Conservation (phyloP, 805 yeast species). For the Kodamaea hsintzibuensis region DNA sequence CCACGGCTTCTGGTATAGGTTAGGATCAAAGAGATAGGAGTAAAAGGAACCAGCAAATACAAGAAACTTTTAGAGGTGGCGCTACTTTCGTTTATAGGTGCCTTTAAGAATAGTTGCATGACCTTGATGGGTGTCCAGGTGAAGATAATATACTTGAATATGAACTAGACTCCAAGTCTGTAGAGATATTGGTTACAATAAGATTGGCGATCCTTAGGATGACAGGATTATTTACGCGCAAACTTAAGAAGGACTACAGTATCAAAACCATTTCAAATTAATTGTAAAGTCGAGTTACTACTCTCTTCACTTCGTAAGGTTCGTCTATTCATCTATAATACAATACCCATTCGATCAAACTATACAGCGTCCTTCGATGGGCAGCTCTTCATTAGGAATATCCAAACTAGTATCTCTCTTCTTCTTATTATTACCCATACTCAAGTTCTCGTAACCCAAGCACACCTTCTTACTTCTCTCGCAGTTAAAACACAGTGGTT, state of each 20-base stretch:
- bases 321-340: neutral
- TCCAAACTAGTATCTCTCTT: constrained; percentile 5
- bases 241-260: too few relatives aligned
- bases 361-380: constrained; percentile 5
- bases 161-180: too few relatives aligned
- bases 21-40: too few relatives aligned
- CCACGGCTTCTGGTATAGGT: neutral
- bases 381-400: neutral
- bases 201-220: too few relatives aligned
- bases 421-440: constrained; percentile 2
- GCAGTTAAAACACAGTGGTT: constrained; percentile 69
- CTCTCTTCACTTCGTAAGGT: neutral
- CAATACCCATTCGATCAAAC: constrained; percentile 5
- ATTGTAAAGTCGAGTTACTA: neutral
- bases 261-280: neutral
- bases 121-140: too few relatives aligned
- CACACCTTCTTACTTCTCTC: constrained; percentile 64
- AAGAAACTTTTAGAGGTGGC: too few relatives aligned
- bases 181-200: too few relatives aligned
- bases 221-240: too few relatives aligned
- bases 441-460: constrained; percentile 55
- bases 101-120: too few relatives aligned
- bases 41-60: too few relatives aligned
- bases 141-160: too few relatives aligned
- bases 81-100: too few relatives aligned